Conservation (phyloP, 73 alveolate species). For the Paramecium tetraurelia region DNA sequence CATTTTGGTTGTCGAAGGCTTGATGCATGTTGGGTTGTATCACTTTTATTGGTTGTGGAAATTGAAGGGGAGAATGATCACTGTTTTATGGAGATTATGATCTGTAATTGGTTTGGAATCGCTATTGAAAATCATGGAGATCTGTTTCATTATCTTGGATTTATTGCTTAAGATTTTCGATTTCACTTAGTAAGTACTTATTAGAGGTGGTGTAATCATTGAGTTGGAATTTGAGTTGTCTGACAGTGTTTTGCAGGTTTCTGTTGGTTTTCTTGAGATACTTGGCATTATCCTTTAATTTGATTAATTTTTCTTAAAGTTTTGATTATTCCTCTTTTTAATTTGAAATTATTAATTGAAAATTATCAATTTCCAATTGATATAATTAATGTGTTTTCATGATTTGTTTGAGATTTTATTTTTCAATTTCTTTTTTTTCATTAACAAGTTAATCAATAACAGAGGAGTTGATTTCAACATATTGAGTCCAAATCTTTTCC, state of each 20-base stretch:
- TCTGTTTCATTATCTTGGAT: neutral
- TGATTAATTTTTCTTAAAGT: neutral
- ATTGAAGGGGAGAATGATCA: neutral
- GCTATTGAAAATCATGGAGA: neutral
- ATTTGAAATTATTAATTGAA: neutral
- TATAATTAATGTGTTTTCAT: conserved; percentile 25
- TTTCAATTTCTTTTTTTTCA: neutral
- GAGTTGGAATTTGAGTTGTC: neutral
- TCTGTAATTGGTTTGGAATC: neutral
- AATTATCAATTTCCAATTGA: conserved; percentile 9
- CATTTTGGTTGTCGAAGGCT: neutral
- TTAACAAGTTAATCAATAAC: neutral
- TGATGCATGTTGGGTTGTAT: neutral
- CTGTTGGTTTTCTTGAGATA: conserved; percentile 25
- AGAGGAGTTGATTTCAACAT: neutral
- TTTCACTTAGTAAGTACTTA: neutral
- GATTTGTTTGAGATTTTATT: neutral
- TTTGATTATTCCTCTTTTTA: neutral
- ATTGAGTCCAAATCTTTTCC: conserved; percentile 19
- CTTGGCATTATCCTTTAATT: neutral
- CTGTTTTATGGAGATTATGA: neutral
- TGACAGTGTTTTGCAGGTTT: neutral
- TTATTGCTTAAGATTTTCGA: neutral
- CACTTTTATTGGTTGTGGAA: neutral
- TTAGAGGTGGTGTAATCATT: neutral